Evolutionary conservation across 192 early-diverging fungal species (phyloP).

Genomic region (Coemansia sp.): DNA sequence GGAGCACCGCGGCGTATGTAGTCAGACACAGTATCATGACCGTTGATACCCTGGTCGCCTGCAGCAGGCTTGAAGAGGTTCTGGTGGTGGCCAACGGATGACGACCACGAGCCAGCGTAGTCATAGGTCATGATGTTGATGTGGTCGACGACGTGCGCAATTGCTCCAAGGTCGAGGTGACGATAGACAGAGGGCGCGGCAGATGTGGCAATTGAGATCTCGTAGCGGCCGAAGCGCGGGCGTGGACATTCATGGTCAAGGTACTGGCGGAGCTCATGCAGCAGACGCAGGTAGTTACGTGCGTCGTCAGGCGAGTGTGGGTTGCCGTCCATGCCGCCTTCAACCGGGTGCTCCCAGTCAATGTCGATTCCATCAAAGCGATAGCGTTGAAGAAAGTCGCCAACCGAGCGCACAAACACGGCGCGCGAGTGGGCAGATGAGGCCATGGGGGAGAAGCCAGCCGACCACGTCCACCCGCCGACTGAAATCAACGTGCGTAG

Average conservation of each 20-base stretch:
- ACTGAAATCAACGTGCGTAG: conserved; percentile 70
- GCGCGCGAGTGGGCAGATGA: conserved; percentile 48
- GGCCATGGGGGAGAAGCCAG: conserved; percentile 67
- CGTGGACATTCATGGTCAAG: conserved; percentile 55
- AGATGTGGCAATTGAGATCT: conserved; percentile 69
- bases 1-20: conserved; percentile 76
- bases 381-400: conserved; percentile 46
- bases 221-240: conserved; percentile 54
- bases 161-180: conserved; percentile 59
- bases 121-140: conserved; percentile 97
- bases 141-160: conserved; percentile 65
- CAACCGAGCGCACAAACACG: conserved; percentile 61
- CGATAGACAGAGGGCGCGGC: conserved; percentile 64
- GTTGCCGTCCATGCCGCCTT: conserved; percentile 62
- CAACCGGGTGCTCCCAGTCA: conserved; percentile 80
- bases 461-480: conserved; percentile 79
- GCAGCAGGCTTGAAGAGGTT: conserved; percentile 69
- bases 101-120: conserved; percentile 66
- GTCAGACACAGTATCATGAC: conserved; percentile 65
- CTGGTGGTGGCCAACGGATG: conserved; percentile 78
- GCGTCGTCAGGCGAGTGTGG: conserved; percentile 68
- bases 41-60: conserved; percentile 60
- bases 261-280: conserved; percentile 66
- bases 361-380: conserved; percentile 62
- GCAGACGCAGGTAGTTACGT: conserved; percentile 72